Conservation (phyloP, 371 early-diverging fungal species). For the Dinochytrium kinnereticum region DNA sequence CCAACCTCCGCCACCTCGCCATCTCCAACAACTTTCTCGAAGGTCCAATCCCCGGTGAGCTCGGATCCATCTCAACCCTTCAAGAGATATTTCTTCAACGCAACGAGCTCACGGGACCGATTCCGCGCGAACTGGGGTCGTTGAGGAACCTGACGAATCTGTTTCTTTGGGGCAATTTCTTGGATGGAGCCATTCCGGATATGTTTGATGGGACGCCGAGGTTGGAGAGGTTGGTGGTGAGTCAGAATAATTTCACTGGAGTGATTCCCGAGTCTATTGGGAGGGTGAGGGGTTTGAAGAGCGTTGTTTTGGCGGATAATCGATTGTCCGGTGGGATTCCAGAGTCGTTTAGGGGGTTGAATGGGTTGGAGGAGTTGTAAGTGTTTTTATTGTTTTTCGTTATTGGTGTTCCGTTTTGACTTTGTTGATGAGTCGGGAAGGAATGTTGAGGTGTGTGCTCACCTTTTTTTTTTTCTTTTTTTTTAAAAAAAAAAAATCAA, state of each 20-base stretch:
- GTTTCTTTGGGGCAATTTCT: conserved; percentile 2
- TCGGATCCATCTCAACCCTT: conserved; percentile 14
- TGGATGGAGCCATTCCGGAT: conserved; percentile 22
- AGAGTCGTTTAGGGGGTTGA: background rate
- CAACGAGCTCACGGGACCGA: conserved; percentile 28
- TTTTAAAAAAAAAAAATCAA: no score
- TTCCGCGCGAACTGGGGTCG: conserved; percentile 18
- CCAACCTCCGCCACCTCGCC: background rate
- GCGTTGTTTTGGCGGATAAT: background rate
- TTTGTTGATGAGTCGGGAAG: no score
- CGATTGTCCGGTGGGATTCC: background rate
- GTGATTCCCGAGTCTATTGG: conserved; percentile 15
- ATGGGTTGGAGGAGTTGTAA: background rate
- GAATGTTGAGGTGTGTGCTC: no score
- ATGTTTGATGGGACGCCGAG: conserved; percentile 12
- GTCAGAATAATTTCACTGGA: background rate
- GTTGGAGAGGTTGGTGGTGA: conserved; percentile 18
- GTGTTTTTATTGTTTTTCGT: background rate
- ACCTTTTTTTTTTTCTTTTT: no score
- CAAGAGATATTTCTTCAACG: conserved; percentile 18
- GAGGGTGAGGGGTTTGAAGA: background rate
- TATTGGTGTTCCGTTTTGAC: no score
- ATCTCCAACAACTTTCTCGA: conserved; percentile 2
- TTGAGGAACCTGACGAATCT: background rate
- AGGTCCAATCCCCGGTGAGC: conserved; percentile 6